Evolutionary conservation across 1,284 basidiomycete species (phyloP).

Genomic region (Malassezia yamatoensis): DNA sequence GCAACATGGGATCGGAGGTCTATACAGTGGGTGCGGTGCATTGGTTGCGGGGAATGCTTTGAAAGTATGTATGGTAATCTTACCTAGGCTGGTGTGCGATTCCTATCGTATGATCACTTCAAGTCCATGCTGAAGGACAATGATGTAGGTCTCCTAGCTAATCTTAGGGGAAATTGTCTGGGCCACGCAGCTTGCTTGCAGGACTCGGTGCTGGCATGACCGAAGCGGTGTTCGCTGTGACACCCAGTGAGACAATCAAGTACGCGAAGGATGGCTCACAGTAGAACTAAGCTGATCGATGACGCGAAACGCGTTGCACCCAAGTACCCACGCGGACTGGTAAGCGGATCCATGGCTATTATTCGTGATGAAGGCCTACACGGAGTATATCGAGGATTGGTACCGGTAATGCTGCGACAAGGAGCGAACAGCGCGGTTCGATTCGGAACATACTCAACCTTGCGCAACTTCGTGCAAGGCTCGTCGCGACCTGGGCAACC

Average conservation of each 20-base stretch:
- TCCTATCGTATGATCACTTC: conserved; percentile 88
- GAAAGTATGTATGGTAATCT: conserved; percentile 23
- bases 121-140: conserved; percentile 70
- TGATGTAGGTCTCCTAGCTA: conserved; percentile 7
- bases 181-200: conserved; percentile 52
- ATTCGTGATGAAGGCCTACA: conserved; percentile 67
- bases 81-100: conserved; percentile 70
- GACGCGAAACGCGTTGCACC: conserved; percentile 76
- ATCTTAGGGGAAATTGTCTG: conserved; percentile 23
- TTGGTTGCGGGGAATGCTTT: conserved; percentile 41
- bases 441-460: conserved; percentile 87
- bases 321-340: conserved; percentile 67
- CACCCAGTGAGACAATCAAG: conserved; percentile 98
- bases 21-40: conserved; percentile 46
- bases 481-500: conserved; percentile 70
- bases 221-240: conserved; percentile 89
- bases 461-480: conserved; percentile 74
- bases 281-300: conserved; percentile 81
- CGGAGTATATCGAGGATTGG: conserved; percentile 80
- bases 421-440: conserved; percentile 91
- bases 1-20: conserved; percentile 43
- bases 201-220: conserved; percentile 89
- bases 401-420: conserved; percentile 94
- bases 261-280: neutral
- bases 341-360: conserved; percentile 74